Evolutionary conservation across 2,329 filamentous ascomycete genomes (phyloP), one percentile per base, ranked within the genome.

Genomic region (Talaromyces atroroseus): DNA sequence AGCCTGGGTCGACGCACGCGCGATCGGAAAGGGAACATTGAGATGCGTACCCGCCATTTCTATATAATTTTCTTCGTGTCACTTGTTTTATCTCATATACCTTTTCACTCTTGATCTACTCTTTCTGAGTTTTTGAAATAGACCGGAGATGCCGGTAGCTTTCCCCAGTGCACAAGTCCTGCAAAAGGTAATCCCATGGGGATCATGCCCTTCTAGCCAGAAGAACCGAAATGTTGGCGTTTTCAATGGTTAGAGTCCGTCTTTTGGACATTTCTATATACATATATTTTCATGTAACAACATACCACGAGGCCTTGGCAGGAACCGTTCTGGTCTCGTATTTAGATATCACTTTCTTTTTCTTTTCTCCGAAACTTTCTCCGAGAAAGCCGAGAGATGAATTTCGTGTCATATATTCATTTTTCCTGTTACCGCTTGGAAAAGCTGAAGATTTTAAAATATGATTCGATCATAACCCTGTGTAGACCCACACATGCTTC

Each of bases 261-360:
- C 20, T 44, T 44, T 23, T 44, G 40, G 18, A 23, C 8, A 44
- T 44, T 44, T 18, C 23, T n/a, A 40, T 40, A 40, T 40, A 40
- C 12, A 29, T 29, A 29, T 10, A 29, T 29, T 8, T 26, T 29
- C 26, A 29, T 29, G 26, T 29, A 29, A 29, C 23, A 23, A 45
- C 23, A 53, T 53, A 53, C 29, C 42, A 29, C 51, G 21, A 46
- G 51, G 12, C 16, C 26, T 23, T 47, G 42, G 51, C 51, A 47
- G 51, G 51, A 38, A 47, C 51, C 51, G 51, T 34, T 53, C 45
- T 38, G 29, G 29, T 34, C 24, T 36, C 24, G 36, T 47, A 40
- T 52, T 52, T 21, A 47, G 12, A 34, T 14, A 45, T 47, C 29
- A 36, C 42, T 40, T 44, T 38, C 34, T 12, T 3, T 38, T 42